Conservation (phyloP, 495 filamentous ascomycete genomes). For the Xylaria cubensis region DNA sequence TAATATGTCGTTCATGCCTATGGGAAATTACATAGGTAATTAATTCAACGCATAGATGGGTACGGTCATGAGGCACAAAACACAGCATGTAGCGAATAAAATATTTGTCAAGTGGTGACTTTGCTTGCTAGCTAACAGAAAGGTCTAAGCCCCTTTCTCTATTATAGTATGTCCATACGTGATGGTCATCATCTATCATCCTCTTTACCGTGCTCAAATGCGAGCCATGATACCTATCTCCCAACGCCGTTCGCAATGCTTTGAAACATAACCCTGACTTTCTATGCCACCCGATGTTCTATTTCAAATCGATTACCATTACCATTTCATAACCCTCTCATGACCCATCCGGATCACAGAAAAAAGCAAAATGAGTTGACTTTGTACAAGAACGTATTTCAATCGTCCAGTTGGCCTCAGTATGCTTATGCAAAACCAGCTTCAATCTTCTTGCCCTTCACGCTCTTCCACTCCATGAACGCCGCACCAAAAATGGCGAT, state of each 20-base stretch:
- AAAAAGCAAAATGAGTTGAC: background rate
- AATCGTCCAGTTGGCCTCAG: background rate
- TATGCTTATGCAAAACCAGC: conserved; percentile 56
- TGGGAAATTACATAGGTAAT: background rate
- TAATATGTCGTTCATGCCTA: no score
- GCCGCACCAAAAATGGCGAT: conserved; percentile 66
- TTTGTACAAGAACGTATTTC: conserved; percentile 1
- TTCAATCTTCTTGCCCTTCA: conserved; percentile 85
- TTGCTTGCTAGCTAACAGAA: conserved; percentile 12
- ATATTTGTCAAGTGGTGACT: conserved; percentile 17
- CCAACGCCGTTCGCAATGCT: conserved; percentile 22
- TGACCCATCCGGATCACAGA: background rate
- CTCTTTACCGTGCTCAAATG: background rate
- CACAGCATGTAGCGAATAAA: background rate
- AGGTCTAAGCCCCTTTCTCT: background rate
- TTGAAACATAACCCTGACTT: conserved; percentile 7
- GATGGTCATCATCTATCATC: background rate
- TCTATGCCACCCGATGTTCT: background rate
- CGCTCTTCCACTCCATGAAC: conserved; percentile 77
- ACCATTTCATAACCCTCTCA: conserved; percentile 7
- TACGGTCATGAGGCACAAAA: background rate
- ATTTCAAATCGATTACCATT: background rate
- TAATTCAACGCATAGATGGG: background rate
- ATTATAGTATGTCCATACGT: background rate
- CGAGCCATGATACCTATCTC: background rate